phyloP scores from a whole-genome alignment of 1,284 basidiomycete genomes.

The Leccinum colubrinum region DNA sequence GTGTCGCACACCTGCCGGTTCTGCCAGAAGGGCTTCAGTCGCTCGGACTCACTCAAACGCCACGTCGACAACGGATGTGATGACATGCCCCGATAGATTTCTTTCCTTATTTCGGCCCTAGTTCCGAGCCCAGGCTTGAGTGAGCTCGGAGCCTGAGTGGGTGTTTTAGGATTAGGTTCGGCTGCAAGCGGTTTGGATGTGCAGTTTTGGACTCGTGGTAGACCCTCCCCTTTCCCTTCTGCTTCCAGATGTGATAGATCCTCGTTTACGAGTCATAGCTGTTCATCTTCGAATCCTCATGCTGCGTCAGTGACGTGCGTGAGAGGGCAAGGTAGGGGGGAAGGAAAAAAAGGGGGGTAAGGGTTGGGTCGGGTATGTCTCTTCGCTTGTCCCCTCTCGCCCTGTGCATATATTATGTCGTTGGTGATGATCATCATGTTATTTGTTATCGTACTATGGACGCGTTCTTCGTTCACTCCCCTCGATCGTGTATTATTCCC shows the following conservation, averaged over 20 bases:
- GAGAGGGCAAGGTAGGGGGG: not conserved
- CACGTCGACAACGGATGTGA: constrained; percentile 69
- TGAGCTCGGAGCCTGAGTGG: constrained; percentile 18
- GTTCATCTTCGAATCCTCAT: constrained; percentile 16
- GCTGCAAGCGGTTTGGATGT: constrained; percentile 14
- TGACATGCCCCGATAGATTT: constrained; percentile 45
- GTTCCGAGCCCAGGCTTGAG: not conserved
- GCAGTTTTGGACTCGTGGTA: constrained; percentile 17
- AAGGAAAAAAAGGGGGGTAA: not conserved
- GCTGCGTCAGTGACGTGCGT: constrained; percentile 4
- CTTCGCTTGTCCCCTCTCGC: not conserved
- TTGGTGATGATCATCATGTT: constrained; percentile 1
- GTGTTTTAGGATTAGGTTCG: constrained; percentile 11
- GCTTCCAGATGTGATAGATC: constrained; percentile 16
- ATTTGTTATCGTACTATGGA: constrained; percentile 11
- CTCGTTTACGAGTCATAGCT: constrained; percentile 12
- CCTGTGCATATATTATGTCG: constrained; percentile 1
- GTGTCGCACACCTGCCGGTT: constrained; percentile 62
- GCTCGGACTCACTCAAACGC: constrained; percentile 56
- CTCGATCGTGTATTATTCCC: constrained; percentile 12
- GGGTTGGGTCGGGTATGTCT: not conserved
- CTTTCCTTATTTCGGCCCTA: constrained; percentile 3
- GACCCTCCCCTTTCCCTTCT: constrained; percentile 4
- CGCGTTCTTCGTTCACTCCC: not conserved
- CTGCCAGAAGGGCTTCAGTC: constrained; percentile 73